Evolutionary conservation across 2,329 filamentous ascomycete species (phyloP).

Genomic region (Fusarium sp.): DNA sequence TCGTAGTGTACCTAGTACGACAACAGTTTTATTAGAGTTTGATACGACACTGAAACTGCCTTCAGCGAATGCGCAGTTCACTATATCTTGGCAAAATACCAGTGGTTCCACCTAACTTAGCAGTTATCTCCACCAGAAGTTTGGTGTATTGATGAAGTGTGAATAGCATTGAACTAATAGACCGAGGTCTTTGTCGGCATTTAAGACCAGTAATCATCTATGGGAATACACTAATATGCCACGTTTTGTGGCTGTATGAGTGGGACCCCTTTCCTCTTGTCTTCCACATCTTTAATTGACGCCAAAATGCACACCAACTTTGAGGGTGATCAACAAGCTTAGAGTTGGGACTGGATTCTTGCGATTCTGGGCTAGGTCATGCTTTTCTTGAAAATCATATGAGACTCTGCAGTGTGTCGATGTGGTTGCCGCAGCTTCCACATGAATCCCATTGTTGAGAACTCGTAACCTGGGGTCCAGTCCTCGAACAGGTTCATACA

Average conservation of each 20-base stretch:
- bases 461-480: not conserved
- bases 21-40: not conserved
- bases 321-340: not conserved
- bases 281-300: not conserved
- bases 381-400: not conserved
- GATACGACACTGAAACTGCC: not conserved
- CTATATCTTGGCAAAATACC: slow-evolving; percentile 1
- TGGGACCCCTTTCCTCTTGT: slow-evolving; percentile 5
- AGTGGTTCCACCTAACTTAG: not conserved
- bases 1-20: not conserved
- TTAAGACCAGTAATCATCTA: not conserved
- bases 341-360: slow-evolving; percentile 1
- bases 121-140: not conserved
- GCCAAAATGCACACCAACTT: not conserved
- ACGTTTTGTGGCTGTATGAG: slow-evolving; percentile 12
- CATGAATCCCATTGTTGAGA: not conserved
- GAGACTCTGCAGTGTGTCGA: not conserved
- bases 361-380: not conserved
- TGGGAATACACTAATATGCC: not conserved
- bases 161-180: not conserved
- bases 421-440: slow-evolving; percentile 13
- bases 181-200: slow-evolving; percentile 19
- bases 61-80: not conserved
- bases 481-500: slow-evolving; percentile 4
- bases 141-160: not conserved